Base-by-base conservation (phyloP, 352 stramenopile genomes). In the Peronospora belbahrii region DNA sequence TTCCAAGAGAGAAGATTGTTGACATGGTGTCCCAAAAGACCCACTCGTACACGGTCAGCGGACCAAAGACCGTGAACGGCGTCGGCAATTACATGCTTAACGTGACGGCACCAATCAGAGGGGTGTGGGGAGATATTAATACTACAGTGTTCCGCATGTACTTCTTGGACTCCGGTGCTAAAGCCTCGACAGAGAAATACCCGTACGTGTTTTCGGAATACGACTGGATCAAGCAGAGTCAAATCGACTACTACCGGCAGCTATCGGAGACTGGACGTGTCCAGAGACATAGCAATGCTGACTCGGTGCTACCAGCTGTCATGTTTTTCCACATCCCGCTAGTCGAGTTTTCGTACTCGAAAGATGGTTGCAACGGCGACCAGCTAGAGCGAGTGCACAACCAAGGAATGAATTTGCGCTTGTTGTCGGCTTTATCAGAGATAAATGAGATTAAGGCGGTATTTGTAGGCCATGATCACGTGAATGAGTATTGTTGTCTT, bases 281-380 rank as follows among this genome's bases (percentile, higher is more conserved):
- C n/a, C 47, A 62, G 13, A 41, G 39, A 22, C 59, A 69, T 41
- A 50, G 33, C 19, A 52, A 35, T 13, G 19, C 42, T 1, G 41
- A 48, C 14, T 51, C 53, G 14, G 53, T 55, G 2, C 24, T 70
- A 17, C 64, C 67, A 14, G 67, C 70, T 3, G 47, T 82, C 43
- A 80, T 85, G 70, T 85, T 82, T 56, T 78, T 81, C 58, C 11
- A 10, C 70, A 85, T 80, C 43, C 73, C 73, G 25, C 33, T 85
- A 7, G 62, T 60, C 11, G 67, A 82, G 42, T 85, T 74, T 32
- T 34, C 52, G 7, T 56, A 56, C 14, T 62, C 55, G 14, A 24
- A 34, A 13, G 23, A 48, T 14, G 36, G 41, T 19, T 62, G 57
- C 32, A 62, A 51, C 5, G 69, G 72, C 1, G 53, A 65, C 23